phyloP scores from a whole-genome alignment of 2,329 filamentous ascomycete species.

The Aspergillus fischeri region DNA sequence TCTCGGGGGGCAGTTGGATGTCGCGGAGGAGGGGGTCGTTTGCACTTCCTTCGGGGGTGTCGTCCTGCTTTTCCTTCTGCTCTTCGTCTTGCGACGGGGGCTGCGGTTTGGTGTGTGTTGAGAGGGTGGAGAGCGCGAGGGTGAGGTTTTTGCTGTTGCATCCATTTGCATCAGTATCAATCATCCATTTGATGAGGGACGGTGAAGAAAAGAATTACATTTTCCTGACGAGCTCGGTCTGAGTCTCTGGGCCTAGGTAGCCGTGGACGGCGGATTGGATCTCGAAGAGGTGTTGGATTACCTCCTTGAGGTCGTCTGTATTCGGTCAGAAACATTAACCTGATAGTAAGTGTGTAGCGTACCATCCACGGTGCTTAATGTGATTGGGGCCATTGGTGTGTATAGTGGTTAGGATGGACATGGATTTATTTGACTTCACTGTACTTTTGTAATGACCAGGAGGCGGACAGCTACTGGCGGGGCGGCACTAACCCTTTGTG shows the following conservation, averaged over 20 bases:
- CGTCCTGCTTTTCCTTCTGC: too few species aligned
- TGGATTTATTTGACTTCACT: neutral
- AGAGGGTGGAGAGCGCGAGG: conserved; percentile 51
- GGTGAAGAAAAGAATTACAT: conserved; percentile 32
- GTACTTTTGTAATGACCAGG: neutral
- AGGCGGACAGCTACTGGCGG: neutral
- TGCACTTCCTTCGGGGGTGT: conserved; percentile 28
- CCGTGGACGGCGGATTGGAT: conserved; percentile 57
- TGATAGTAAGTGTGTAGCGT: conserved; percentile 3
- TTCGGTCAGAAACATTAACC: too few species aligned
- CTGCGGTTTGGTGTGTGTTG: conserved; percentile 29
- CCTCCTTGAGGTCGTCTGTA: conserved; percentile 53
- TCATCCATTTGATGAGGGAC: too few species aligned
- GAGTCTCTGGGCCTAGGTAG: conserved; percentile 54
- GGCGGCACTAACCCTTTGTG: conserved; percentile 8
- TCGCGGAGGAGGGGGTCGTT: conserved; percentile 44
- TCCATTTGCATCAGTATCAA: too few species aligned
- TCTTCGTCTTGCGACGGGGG: conserved; percentile 1
- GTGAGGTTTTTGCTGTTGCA: conserved; percentile 45
- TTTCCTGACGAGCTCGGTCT: conserved; percentile 55
- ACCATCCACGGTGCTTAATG: conserved; percentile 34
- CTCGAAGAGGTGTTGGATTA: conserved; percentile 60
- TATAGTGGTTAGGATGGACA: neutral
- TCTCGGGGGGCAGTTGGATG: conserved; percentile 56
- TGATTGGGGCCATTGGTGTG: conserved; percentile 31